Evolutionary conservation across 2,329 filamentous ascomycete species (phyloP).

Genomic region (Sporothrix humicola): DNA sequence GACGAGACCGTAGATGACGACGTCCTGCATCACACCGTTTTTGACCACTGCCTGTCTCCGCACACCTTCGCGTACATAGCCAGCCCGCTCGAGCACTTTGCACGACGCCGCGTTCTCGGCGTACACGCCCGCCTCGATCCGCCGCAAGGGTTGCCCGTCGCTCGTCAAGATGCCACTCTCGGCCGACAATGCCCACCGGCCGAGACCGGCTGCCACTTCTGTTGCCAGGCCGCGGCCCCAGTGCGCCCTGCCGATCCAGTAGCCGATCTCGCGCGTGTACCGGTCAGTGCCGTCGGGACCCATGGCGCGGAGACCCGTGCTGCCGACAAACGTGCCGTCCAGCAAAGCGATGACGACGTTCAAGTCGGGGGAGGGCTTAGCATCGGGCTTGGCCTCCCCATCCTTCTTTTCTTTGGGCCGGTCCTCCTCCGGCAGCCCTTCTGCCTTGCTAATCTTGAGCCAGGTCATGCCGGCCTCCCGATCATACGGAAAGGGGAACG

Average conservation of each 20-base stretch:
- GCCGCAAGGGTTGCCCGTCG: slow-evolving; percentile 44
- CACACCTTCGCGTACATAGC: slow-evolving; percentile 53
- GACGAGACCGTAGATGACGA: slow-evolving; percentile 47
- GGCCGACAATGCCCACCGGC: slow-evolving; percentile 51
- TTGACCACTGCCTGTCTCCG: slow-evolving; percentile 52
- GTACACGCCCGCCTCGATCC: slow-evolving; percentile 51
- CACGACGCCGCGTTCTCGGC: slow-evolving; percentile 51
- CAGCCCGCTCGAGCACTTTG: slow-evolving; percentile 51
- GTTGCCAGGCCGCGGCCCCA: slow-evolving; percentile 56
- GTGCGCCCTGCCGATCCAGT: slow-evolving; percentile 51
- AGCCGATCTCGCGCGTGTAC: slow-evolving; percentile 56
- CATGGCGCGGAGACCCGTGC: slow-evolving; percentile 48
- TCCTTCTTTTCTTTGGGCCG: neutral
- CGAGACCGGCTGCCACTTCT: slow-evolving; percentile 49
- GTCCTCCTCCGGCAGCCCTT: slow-evolving; percentile 19
- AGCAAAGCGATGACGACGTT: slow-evolving; percentile 47
- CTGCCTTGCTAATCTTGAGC: slow-evolving; percentile 38
- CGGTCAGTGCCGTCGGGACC: slow-evolving; percentile 47
- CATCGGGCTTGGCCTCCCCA: neutral
- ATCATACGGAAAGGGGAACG: slow-evolving; percentile 56
- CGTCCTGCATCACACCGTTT: slow-evolving; percentile 49
- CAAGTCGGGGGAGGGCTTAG: slow-evolving; percentile 31
- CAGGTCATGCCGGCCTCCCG: slow-evolving; percentile 47
- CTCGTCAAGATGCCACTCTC: neutral
- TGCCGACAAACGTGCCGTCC: slow-evolving; percentile 48